phyloP scores from a whole-genome alignment of 768 basidiomycete genomes.

The Paxillus ammoniavirescens region DNA sequence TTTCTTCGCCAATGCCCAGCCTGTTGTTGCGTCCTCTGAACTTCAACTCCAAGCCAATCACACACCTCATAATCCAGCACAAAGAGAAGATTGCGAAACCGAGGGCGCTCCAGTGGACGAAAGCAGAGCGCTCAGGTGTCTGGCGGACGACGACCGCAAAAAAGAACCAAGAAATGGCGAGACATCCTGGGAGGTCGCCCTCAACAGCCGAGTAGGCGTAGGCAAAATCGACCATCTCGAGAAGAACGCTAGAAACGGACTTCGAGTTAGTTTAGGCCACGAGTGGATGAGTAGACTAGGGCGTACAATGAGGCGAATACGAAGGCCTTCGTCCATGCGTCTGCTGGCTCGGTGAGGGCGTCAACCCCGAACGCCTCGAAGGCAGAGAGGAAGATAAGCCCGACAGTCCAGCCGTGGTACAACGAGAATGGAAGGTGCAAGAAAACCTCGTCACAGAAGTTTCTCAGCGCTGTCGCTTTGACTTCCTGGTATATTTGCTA shows the following conservation, averaged over 20 bases:
- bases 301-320: slow-evolving; percentile 58
- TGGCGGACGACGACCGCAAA: slow-evolving; percentile 63
- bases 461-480: slow-evolving; percentile 52
- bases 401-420: slow-evolving; percentile 62
- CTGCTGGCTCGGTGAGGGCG: slow-evolving; percentile 49
- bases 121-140: slow-evolving; percentile 39
- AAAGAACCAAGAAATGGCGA: slow-evolving; percentile 65
- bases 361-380: slow-evolving; percentile 65
- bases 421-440: slow-evolving; percentile 74
- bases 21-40: slow-evolving; percentile 33
- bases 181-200: slow-evolving; percentile 67
- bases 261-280: background rate
- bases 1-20: slow-evolving; percentile 31
- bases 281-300: background rate
- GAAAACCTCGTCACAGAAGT: slow-evolving; percentile 56
- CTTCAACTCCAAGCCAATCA: slow-evolving; percentile 38
- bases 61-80: slow-evolving; percentile 60
- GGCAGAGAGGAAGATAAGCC: slow-evolving; percentile 50
- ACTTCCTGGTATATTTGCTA: slow-evolving; percentile 67
- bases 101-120: slow-evolving; percentile 69
- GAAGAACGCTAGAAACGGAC: slow-evolving; percentile 40
- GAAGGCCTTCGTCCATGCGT: slow-evolving; percentile 58
- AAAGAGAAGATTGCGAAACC: slow-evolving; percentile 62
- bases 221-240: slow-evolving; percentile 55
- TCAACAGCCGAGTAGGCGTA: slow-evolving; percentile 65